Base-by-base conservation (phyloP, 2,329 filamentous ascomycete species). In the Pseudogymnoascus sp. region DNA sequence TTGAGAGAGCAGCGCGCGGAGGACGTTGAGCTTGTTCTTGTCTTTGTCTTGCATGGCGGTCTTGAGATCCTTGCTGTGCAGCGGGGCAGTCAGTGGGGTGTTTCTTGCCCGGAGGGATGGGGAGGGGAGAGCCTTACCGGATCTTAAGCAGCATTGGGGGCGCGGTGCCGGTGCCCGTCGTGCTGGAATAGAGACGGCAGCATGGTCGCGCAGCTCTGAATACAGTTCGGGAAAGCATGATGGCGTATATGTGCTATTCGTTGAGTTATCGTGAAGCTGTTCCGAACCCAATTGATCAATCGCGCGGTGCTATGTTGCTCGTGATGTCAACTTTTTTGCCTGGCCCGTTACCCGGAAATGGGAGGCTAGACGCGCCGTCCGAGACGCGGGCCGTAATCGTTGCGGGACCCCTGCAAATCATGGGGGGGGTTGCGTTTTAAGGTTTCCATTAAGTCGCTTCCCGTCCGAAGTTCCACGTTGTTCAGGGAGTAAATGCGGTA, bases 1-100 rank as follows among this genome's bases (percentile, higher is more conserved):
- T 66, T 88, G 83, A 34, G 88, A 81, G 67, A 93, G 81, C 66
- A 93, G 77, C 42, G 81, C 75, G 68, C 90, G 88, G 59, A 93
- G 81, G 38, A 90, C 89, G 40, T 82, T 78, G 25, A 93, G 83
- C 2, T 88, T 85, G 25, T 84, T 78, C 25, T 79, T 75, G 71
- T 89, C 85, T 74, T 87, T 89, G 69, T 80, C 79, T 64, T 82
- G 81, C 86, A 89, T 88, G 59, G 86, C 85, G 8, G 79, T 75
- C 76, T 89, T 89, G 66, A 89, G 78, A 69, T 89, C 86, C 67
- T 69, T 69, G 42, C 75, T 76, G 46, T 40, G 14, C 11, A 31
- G 18, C n/a, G 7, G 31, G 59, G 37, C 0, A 11, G 31, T 60
- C 40, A 37, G 34, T 23, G 16, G 31, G 31, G 5, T 60, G 21